Percentiles rank a stretch among this genome's conserved stretches.
These are phyloP conservation scores for Metschnikowia proteae DNA, from an alignment of 805 yeast species.

Conservation along the genomic window DNA sequence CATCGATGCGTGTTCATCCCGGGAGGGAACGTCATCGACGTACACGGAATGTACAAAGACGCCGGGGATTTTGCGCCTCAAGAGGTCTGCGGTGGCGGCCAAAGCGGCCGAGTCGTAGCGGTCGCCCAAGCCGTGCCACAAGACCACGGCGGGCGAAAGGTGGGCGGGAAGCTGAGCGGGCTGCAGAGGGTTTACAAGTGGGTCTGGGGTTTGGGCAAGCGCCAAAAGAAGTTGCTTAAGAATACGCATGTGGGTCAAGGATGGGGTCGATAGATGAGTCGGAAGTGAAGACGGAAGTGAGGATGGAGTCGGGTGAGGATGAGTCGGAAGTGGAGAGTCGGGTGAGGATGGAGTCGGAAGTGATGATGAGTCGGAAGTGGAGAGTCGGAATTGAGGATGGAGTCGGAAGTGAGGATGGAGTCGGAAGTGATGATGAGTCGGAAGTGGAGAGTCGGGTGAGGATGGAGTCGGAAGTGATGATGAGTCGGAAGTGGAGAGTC, in stretches of 20 bases:
- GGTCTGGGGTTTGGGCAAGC: neutral
- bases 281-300: no score
- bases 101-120: slow-evolving; percentile 60
- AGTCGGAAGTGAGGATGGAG: no score
- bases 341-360: no score
- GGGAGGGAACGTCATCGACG: slow-evolving; percentile 44
- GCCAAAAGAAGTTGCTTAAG: slow-evolving; percentile 1
- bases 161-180: neutral
- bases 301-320: no score
- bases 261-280: no score
- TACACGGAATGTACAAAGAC: slow-evolving; percentile 51
- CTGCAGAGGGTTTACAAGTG: no score
- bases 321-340: neutral
- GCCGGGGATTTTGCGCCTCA: slow-evolving; percentile 47
- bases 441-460: neutral
- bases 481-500: no score
- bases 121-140: slow-evolving; percentile 89
- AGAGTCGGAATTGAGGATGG: no score
- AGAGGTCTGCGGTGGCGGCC: slow-evolving; percentile 39
- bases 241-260: neutral
- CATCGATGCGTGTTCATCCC: slow-evolving; percentile 54
- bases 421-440: neutral
- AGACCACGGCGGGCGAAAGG: slow-evolving; percentile 44
- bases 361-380: no score
- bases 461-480: no score